Conservation (phyloP, 768 basidiomycete species). For the Candolleomyces aberdarensis region DNA sequence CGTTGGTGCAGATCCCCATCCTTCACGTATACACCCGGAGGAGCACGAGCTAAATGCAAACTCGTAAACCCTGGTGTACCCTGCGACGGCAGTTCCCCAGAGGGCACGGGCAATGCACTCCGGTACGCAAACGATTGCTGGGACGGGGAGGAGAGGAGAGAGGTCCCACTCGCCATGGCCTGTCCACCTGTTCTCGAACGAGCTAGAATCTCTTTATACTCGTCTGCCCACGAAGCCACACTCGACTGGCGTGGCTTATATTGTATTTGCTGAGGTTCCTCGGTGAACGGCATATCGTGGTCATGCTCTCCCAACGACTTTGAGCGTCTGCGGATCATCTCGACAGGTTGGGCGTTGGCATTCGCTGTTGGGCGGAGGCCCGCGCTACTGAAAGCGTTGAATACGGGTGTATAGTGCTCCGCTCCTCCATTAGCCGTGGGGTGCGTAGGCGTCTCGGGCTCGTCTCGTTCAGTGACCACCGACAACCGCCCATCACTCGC, state of each 20-base stretch:
- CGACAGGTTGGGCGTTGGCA: neutral
- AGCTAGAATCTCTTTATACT: conserved; percentile 9
- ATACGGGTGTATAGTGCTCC: neutral
- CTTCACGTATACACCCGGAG: conserved; percentile 6
- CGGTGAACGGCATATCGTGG: no score
- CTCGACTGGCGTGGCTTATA: neutral
- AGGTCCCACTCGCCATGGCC: conserved; percentile 1
- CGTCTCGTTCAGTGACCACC: neutral
- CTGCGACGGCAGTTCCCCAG: conserved; percentile 15
- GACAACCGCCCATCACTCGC: neutral
- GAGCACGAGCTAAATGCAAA: conserved; percentile 12
- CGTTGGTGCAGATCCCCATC: neutral
- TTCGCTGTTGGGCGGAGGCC: neutral
- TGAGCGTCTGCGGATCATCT: conserved; percentile 3
- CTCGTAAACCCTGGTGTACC: conserved; percentile 12
- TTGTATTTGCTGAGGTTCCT: neutral
- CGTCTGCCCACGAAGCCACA: conserved; percentile 7
- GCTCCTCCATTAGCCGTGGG: neutral
- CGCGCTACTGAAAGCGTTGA: neutral
- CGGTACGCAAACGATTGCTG: conserved; percentile 7
- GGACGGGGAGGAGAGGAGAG: neutral
- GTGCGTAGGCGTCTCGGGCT: conserved; percentile 6
- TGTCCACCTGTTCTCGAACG: neutral
- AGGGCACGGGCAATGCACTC: conserved; percentile 8
- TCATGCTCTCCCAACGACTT: conserved; percentile 2